These are phyloP conservation scores for Alternaria consortialis DNA, from an alignment of 2,329 filamentous ascomycete species.

Conservation along the genomic window DNA sequence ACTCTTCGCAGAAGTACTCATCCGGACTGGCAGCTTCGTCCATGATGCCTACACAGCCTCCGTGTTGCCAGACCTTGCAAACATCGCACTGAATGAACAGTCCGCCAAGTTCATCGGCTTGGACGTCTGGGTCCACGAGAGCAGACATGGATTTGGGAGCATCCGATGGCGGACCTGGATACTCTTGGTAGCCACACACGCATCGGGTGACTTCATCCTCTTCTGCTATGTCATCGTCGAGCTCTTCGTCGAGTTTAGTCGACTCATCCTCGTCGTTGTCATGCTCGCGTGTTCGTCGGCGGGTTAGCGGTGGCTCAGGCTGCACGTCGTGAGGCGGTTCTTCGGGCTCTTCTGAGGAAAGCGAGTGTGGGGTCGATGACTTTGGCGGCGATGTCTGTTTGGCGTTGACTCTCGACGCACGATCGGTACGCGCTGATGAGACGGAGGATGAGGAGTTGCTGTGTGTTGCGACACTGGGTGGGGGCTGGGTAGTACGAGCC, in stretches of 20 bases:
- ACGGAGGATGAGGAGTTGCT: conserved; percentile 77
- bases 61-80: conserved; percentile 99
- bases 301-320: conserved; percentile 75
- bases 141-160: conserved; percentile 65
- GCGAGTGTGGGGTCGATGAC: conserved; percentile 75
- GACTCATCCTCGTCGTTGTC: conserved; percentile 65
- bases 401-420: conserved; percentile 74
- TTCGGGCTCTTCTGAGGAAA: conserved; percentile 72
- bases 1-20: conserved; percentile 97
- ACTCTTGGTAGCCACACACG: conserved; percentile 93
- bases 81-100: conserved; percentile 98
- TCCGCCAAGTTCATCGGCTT: conserved; percentile 81
- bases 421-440: conserved; percentile 78
- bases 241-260: conserved; percentile 61
- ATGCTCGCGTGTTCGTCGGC: conserved; percentile 80
- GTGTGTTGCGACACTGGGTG: conserved; percentile 70
- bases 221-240: conserved; percentile 68
- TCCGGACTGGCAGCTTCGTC: conserved; percentile 92
- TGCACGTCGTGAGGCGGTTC: conserved; percentile 62
- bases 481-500: conserved; percentile 79
- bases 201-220: conserved; percentile 94
- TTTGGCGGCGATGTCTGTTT: conserved; percentile 79
- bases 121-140: conserved; percentile 62
- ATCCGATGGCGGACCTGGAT: conserved; percentile 77
- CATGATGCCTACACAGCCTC: conserved; percentile 95